Conservation (phyloP, 257 asterid species). For the Nicotiana undulata region DNA sequence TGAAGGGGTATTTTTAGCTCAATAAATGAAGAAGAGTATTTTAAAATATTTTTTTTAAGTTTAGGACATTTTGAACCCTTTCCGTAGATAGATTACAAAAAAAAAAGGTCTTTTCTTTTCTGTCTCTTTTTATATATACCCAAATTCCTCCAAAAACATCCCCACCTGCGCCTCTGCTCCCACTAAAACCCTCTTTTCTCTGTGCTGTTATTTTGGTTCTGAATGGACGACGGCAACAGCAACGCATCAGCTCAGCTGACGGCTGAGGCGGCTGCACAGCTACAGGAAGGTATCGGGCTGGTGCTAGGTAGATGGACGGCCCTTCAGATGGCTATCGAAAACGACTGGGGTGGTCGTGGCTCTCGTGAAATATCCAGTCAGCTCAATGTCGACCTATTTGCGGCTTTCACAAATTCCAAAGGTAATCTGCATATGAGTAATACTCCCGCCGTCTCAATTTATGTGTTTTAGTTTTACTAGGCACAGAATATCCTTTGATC, state of each 20-base stretch:
- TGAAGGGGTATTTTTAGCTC: too few relatives aligned
- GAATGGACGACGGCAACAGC: background rate
- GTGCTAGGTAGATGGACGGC: constrained; percentile 63
- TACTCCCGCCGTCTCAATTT: background rate
- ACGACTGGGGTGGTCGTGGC: constrained; percentile 71
- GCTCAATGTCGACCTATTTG: constrained; percentile 27
- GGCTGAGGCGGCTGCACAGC: constrained; percentile 46
- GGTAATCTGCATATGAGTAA: constrained; percentile 18
- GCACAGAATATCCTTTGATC: background rate
- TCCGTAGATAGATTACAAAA: too few relatives aligned
- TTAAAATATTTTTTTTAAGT: too few relatives aligned
- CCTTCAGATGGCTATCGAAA: constrained; percentile 58
- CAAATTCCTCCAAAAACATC: too few relatives aligned
- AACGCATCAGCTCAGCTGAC: constrained; percentile 20
- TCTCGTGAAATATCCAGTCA: constrained; percentile 41
- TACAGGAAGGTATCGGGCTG: constrained; percentile 48
- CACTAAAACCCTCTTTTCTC: too few relatives aligned
- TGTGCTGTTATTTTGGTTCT: background rate
- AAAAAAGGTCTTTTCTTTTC: too few relatives aligned
- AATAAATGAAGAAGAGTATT: too few relatives aligned
- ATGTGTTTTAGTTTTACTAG: background rate
- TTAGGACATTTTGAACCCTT: too few relatives aligned
- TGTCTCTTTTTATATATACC: too few relatives aligned
- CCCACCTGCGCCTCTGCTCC: too few relatives aligned
- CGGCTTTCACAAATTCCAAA: constrained; percentile 43